A percentile compares a stretch with the other conserved stretches of the same genome.
Evolutionary conservation across 2,329 filamentous ascomycete species (phyloP).

Genomic region (Geoglossum cookeanum): DNA sequence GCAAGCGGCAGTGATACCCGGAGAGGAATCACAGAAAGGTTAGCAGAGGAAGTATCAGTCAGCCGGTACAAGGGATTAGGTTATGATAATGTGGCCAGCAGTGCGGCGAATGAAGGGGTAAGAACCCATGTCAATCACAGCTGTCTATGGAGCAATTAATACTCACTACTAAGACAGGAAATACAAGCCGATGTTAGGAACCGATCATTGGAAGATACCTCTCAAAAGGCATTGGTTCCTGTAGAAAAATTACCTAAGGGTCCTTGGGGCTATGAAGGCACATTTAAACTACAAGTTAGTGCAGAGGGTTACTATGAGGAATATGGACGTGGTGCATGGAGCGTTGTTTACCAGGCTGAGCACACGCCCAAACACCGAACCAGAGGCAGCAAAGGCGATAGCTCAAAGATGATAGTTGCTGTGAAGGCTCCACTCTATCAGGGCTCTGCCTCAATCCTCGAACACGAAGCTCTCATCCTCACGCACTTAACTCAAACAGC

Average conservation of each 20-base stretch:
- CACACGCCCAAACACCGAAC: neutral
- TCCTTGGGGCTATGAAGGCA: neutral
- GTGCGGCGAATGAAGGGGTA: neutral
- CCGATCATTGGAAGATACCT: neutral
- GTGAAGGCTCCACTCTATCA: neutral
- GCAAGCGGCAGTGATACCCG: neutral
- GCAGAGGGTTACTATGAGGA: neutral
- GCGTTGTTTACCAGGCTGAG: conserved; percentile 1
- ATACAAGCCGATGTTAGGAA: neutral
- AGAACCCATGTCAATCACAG: neutral
- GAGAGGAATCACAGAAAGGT: neutral
- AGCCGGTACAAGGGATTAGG: neutral
- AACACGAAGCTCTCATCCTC: conserved; percentile 24
- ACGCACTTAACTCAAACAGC: conserved; percentile 20
- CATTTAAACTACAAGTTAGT: neutral
- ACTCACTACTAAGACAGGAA: neutral
- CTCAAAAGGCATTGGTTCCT: neutral
- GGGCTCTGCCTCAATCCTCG: conserved; percentile 22
- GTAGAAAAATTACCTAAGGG: neutral
- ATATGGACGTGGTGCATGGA: conserved; percentile 3
- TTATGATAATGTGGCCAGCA: too few species aligned
- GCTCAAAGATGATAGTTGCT: neutral
- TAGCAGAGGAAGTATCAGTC: neutral
- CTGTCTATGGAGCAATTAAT: too few species aligned
- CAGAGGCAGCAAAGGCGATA: neutral